These are phyloP conservation scores for Aquilaria agallochum DNA, from an alignment of 441 rosid genomes.

Conservation along the genomic window DNA sequence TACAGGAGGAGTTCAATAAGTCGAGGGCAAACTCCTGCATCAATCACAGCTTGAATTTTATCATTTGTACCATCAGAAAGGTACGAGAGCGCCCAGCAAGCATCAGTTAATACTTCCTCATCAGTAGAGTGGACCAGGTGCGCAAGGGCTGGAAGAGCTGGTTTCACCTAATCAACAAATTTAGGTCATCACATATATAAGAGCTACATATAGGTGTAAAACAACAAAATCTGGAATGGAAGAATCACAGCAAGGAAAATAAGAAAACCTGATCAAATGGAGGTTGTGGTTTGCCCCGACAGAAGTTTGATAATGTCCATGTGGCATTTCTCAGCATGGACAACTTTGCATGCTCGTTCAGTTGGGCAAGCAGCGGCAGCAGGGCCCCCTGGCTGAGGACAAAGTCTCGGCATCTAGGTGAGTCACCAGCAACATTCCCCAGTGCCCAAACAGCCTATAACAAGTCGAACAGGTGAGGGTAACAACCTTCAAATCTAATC, in stretches of 20 bases:
- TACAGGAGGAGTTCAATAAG: constrained; percentile 61
- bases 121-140: constrained; percentile 60
- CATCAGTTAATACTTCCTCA: constrained; percentile 70
- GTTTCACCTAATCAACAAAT: constrained; percentile 39
- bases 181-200: constrained; percentile 1
- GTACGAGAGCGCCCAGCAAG: constrained; percentile 75
- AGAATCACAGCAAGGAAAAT: neutral
- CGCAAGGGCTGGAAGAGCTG: constrained; percentile 62
- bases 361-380: constrained; percentile 51
- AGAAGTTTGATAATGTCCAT: constrained; percentile 75
- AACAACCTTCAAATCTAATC: neutral
- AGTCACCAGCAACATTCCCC: constrained; percentile 77
- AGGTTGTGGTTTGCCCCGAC: constrained; percentile 77
- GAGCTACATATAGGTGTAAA: neutral
- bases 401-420: constrained; percentile 66
- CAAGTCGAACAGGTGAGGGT: constrained; percentile 1
- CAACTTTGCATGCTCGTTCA: constrained; percentile 65
- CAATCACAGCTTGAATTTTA: constrained; percentile 70
- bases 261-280: constrained; percentile 54
- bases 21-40: constrained; percentile 62
- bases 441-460: constrained; percentile 69
- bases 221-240: neutral
- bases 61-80: constrained; percentile 77
- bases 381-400: constrained; percentile 59
- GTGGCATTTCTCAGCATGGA: constrained; percentile 82